These are phyloP conservation scores for Leccinum variabile DNA, from an alignment of 1,284 basidiomycete genomes.

Conservation along the genomic window DNA sequence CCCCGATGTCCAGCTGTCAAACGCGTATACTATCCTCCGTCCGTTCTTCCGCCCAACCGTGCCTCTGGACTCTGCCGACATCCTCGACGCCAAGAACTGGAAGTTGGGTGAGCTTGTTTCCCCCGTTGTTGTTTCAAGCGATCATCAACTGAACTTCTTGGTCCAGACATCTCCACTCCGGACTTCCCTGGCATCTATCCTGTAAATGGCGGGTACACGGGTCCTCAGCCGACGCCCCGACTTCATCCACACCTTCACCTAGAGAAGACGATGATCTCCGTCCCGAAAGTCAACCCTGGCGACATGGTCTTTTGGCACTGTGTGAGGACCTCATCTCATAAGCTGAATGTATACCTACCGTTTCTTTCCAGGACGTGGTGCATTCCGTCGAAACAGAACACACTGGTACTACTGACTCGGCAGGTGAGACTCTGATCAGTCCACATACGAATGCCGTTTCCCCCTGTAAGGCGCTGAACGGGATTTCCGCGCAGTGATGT, in stretches of 20 bases:
- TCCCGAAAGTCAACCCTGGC: conserved; percentile 74
- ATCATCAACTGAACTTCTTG: neutral
- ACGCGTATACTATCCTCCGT: conserved; percentile 79
- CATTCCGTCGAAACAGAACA: conserved; percentile 80
- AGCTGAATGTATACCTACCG: neutral
- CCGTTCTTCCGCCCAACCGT: conserved; percentile 74
- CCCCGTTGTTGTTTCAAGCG: neutral
- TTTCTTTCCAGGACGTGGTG: conserved; percentile 54
- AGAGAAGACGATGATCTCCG: conserved; percentile 70
- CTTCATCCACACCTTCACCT: conserved; percentile 71
- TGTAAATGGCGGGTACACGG: conserved; percentile 44
- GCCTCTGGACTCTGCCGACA: conserved; percentile 40
- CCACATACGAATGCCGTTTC: neutral
- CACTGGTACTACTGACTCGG: conserved; percentile 67
- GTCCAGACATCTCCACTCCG: conserved; percentile 50
- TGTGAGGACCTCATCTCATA: conserved; percentile 31
- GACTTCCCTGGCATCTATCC: conserved; percentile 60
- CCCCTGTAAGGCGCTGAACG: neutral
- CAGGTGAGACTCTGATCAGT: conserved; percentile 43
- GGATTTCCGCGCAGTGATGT: conserved; percentile 54
- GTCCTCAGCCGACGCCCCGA: conserved; percentile 51
- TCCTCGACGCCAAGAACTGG: conserved; percentile 67
- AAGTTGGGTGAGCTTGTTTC: conserved; percentile 51
- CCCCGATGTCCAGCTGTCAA: conserved; percentile 71
- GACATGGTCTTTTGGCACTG: conserved; percentile 90